A percentile compares a stretch with the other conserved stretches of the same genome.
These are phyloP conservation scores for Hamamelis virginiana DNA, from an alignment of 164 flowering plant species.

Conservation along the genomic window DNA sequence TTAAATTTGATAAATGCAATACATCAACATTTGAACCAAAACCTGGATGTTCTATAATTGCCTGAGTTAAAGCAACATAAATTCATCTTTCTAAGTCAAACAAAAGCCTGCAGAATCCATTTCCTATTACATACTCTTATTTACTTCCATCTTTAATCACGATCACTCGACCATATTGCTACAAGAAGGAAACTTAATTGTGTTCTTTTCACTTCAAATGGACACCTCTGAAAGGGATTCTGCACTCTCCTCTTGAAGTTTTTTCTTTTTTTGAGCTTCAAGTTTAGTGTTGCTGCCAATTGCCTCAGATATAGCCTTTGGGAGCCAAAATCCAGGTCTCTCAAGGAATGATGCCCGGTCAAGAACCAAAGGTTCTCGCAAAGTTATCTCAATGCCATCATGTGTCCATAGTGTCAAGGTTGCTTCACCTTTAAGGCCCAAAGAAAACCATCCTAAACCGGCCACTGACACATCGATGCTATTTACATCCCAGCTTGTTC, in stretches of 20 bases:
- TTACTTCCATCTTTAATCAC: background rate
- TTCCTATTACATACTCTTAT: background rate
- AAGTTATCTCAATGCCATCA: conserved; percentile 55
- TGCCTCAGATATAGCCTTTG: conserved; percentile 84
- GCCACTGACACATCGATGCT: conserved; percentile 74
- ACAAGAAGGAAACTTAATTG: background rate
- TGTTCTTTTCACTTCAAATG: conserved; percentile 9
- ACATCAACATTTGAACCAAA: too few species aligned
- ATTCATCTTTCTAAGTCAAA: too few species aligned
- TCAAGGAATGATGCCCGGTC: conserved; percentile 80
- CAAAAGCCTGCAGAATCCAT: too few species aligned
- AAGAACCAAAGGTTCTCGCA: conserved; percentile 86
- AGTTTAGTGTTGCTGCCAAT: conserved; percentile 57
- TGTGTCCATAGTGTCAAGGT: conserved; percentile 66
- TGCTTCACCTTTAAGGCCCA: conserved; percentile 93
- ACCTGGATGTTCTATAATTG: too few species aligned
- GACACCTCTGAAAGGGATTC: conserved; percentile 30
- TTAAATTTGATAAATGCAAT: too few species aligned
- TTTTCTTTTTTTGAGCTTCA: conserved; percentile 48
- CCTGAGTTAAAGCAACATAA: too few species aligned
- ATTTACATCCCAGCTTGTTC: conserved; percentile 88
- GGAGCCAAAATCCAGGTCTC: conserved; percentile 86
- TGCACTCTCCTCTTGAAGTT: conserved; percentile 31
- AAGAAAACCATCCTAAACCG: conserved; percentile 91
- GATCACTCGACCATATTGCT: background rate